Conservation (phyloP, 2,329 filamentous ascomycete genomes). For the Ilyonectria destructans region DNA sequence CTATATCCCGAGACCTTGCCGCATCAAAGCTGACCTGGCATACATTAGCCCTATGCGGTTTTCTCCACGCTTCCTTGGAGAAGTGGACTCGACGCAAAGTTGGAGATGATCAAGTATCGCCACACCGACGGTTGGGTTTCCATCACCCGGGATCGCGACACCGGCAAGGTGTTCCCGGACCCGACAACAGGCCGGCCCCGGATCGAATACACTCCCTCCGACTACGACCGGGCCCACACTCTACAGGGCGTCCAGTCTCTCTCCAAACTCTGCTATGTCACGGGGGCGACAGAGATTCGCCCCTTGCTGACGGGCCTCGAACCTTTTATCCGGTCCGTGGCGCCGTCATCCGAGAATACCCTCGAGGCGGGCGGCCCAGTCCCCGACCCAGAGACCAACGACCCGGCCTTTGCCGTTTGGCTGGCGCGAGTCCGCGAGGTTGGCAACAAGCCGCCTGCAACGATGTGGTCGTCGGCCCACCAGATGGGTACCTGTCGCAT, state of each 20-base stretch:
- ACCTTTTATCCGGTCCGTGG: slow-evolving; percentile 68
- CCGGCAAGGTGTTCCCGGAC: slow-evolving; percentile 83
- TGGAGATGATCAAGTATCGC: slow-evolving; percentile 77
- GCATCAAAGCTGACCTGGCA: slow-evolving; percentile 37
- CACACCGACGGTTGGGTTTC: slow-evolving; percentile 82
- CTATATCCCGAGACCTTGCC: neutral
- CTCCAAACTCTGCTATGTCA: slow-evolving; percentile 83
- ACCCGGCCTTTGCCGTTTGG: slow-evolving; percentile 76
- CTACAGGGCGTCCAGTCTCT: slow-evolving; percentile 81
- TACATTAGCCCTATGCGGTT: slow-evolving; percentile 73
- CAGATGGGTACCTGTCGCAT: slow-evolving; percentile 88
- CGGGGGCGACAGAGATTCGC: slow-evolving; percentile 87
- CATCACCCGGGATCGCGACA: slow-evolving; percentile 82
- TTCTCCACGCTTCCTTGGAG: slow-evolving; percentile 78
- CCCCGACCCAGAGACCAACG: slow-evolving; percentile 66
- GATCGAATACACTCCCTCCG: slow-evolving; percentile 80
- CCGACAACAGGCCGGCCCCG: slow-evolving; percentile 75
- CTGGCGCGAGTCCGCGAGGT: slow-evolving; percentile 65
- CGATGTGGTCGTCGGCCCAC: slow-evolving; percentile 79
- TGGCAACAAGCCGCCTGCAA: slow-evolving; percentile 66
- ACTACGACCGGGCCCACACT: slow-evolving; percentile 80
- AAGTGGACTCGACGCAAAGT: slow-evolving; percentile 80
- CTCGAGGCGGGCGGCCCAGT: slow-evolving; percentile 38
- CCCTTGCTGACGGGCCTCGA: slow-evolving; percentile 74
- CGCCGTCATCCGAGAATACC: slow-evolving; percentile 38